Evolutionary conservation across 1,139 yeast genomes (phyloP).

Genomic region (Protomyces inundatus): DNA sequence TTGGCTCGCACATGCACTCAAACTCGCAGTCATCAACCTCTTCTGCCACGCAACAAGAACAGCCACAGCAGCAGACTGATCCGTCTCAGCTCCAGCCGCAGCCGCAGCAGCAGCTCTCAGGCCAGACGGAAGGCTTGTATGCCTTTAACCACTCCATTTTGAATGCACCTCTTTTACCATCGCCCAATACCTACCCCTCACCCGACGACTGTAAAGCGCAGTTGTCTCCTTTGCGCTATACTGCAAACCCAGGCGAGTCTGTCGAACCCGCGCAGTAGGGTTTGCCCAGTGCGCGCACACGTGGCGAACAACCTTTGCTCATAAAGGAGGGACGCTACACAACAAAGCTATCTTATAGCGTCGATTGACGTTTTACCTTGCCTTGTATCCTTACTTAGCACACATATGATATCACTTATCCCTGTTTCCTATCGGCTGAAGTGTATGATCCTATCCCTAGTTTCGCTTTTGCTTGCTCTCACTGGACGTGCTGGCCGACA

Average conservation of each 20-base stretch:
- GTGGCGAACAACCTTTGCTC: not conserved
- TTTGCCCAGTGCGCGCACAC: too few species aligned
- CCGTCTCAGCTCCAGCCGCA: too few species aligned
- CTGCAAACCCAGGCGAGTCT: not conserved
- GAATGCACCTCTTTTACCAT: not conserved
- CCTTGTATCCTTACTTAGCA: not conserved
- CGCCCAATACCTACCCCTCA: not conserved
- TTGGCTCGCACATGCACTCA: too few species aligned
- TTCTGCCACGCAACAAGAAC: too few species aligned
- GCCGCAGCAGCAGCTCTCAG: too few species aligned
- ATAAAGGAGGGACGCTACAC: not conserved
- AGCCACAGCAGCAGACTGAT: too few species aligned
- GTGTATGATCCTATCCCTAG: too few species aligned
- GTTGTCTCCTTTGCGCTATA: not conserved
- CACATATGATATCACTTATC: not conserved
- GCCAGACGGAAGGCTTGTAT: not conserved
- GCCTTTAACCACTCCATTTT: not conserved
- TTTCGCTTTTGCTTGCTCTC: too few species aligned
- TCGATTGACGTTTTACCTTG: not conserved
- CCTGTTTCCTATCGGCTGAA: too few species aligned
- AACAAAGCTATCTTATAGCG: not conserved
- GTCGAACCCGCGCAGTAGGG: too few species aligned
- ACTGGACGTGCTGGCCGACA: too few species aligned
- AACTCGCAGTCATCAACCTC: too few species aligned
- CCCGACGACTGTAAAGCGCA: not conserved